Evolutionary conservation across 2,329 filamentous ascomycete species (phyloP).

Genomic region (Fusarium piperis): DNA sequence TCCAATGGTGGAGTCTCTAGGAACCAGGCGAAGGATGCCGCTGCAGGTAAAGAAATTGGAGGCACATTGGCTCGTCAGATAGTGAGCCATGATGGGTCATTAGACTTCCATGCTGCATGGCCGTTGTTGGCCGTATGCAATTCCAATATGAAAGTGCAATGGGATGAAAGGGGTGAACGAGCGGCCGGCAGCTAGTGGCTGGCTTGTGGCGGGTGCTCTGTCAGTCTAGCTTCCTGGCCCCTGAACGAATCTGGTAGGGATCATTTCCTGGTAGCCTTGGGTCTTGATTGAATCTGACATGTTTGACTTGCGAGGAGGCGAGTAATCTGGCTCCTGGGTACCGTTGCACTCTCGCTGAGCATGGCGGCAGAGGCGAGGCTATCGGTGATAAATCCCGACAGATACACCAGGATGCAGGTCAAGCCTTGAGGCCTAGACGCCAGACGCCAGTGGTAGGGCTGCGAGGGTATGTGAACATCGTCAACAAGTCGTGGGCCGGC

Average conservation of each 20-base stretch:
- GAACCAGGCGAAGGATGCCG: conserved; percentile 44
- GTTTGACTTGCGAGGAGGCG: conserved; percentile 1
- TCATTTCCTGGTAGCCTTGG: conserved; percentile 27
- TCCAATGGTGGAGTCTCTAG: conserved; percentile 36
- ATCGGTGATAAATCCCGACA: conserved; percentile 18
- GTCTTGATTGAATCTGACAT: conserved; percentile 10
- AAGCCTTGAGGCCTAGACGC: conserved; percentile 22
- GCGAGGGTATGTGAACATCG: conserved; percentile 37
- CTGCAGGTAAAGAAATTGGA: conserved; percentile 45
- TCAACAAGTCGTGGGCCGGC: conserved; percentile 30
- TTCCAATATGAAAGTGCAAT: conserved; percentile 14
- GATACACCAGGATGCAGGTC: conserved; percentile 25
- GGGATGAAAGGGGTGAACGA: conserved; percentile 28
- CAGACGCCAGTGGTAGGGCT: conserved; percentile 37
- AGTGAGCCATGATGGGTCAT: conserved; percentile 21
- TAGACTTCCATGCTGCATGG: conserved; percentile 36
- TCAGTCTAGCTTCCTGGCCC: conserved; percentile 3
- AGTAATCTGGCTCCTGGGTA: conserved; percentile 21
- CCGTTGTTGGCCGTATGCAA: conserved; percentile 37
- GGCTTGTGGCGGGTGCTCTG: conserved; percentile 18
- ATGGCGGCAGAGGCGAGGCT: conserved; percentile 7
- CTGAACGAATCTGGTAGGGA: conserved; percentile 17
- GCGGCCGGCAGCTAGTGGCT: conserved; percentile 18
- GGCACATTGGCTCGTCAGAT: conserved; percentile 44
- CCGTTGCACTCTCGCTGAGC: conserved; percentile 15